Evolutionary conservation across 1,284 basidiomycete genomes (phyloP).

Genomic region (Apiotrichum mycotoxinovorans): DNA sequence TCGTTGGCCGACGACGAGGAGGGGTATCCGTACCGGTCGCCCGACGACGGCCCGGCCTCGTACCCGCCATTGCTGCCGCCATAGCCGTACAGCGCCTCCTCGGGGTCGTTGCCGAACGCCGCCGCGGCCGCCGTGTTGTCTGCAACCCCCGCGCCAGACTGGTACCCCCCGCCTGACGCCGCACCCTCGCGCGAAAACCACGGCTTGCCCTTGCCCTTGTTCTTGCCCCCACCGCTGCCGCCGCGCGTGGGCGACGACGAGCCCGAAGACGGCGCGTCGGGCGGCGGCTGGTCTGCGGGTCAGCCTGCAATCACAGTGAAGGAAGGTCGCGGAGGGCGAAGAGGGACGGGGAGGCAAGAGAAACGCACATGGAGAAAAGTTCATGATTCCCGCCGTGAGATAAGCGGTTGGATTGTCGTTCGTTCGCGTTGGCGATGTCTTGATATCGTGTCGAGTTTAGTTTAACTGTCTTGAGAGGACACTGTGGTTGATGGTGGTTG

Average conservation of each 20-base stretch:
- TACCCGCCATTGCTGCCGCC: conserved; percentile 37
- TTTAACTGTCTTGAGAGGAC: no score
- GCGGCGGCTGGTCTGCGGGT: conserved; percentile 46
- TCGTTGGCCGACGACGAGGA: conserved; percentile 45
- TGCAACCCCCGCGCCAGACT: conserved; percentile 57
- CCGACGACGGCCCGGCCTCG: conserved; percentile 21
- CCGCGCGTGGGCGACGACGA: conserved; percentile 20
- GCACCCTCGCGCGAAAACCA: conserved; percentile 56
- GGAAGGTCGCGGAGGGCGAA: neutral
- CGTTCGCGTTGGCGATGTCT: neutral
- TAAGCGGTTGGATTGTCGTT: neutral
- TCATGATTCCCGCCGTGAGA: no score
- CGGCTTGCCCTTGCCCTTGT: conserved; percentile 50
- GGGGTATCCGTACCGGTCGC: neutral
- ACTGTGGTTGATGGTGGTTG: no score
- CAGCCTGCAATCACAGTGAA: neutral
- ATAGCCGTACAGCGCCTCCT: conserved; percentile 23
- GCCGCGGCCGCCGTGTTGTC: conserved; percentile 41
- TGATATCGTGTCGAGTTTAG: no score
- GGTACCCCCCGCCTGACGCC: conserved; percentile 51
- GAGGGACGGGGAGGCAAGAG: neutral
- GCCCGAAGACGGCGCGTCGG: conserved; percentile 42
- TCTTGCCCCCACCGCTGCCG: no score
- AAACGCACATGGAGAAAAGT: conserved; percentile 31
- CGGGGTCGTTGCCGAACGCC: conserved; percentile 43